These are phyloP conservation scores for Nakazawaea ishiwadae DNA, from an alignment of 805 yeast genomes.

Conservation along the genomic window DNA sequence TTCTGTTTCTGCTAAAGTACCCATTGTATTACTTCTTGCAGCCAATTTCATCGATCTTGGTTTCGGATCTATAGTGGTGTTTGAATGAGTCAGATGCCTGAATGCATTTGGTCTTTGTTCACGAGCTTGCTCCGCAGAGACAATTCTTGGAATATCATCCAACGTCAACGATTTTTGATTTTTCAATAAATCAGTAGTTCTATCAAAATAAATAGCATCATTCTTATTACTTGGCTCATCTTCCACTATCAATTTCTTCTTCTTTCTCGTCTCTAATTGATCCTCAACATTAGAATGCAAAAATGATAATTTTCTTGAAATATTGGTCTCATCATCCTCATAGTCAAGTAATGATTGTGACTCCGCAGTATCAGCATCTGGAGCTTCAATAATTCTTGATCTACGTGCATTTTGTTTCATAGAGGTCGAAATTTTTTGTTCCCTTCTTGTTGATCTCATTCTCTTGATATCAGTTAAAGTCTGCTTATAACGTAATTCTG, in stretches of 20 bases:
- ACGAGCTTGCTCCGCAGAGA: constrained; percentile 94
- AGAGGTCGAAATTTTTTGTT: constrained; percentile 46
- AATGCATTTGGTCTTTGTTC: constrained; percentile 91
- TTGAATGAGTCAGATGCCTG: constrained; percentile 55
- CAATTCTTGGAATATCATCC: constrained; percentile 96
- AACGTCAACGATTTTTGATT: constrained; percentile 83
- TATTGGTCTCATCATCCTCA: constrained; percentile 7
- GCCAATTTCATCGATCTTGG: constrained; percentile 10
- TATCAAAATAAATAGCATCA: constrained; percentile 34
- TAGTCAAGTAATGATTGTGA: constrained; percentile 11
- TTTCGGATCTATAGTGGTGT: constrained; percentile 10
- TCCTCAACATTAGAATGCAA: constrained; percentile 9
- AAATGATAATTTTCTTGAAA: constrained; percentile 6
- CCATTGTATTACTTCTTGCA: constrained; percentile 4
- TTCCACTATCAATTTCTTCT: constrained; percentile 17
- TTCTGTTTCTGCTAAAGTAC: neutral
- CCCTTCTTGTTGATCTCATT: constrained; percentile 68
- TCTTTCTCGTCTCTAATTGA: constrained; percentile 2
- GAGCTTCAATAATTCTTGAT: constrained; percentile 63
- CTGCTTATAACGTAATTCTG: constrained; percentile 55
- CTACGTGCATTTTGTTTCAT: constrained; percentile 59
- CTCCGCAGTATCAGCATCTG: constrained; percentile 38
- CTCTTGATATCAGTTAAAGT: constrained; percentile 75
- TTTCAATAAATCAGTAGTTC: constrained; percentile 66
- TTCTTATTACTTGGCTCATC: constrained; percentile 33